phyloP scores from a whole-genome alignment of 2,329 filamentous ascomycete genomes.

The Colletotrichum sp. region DNA sequence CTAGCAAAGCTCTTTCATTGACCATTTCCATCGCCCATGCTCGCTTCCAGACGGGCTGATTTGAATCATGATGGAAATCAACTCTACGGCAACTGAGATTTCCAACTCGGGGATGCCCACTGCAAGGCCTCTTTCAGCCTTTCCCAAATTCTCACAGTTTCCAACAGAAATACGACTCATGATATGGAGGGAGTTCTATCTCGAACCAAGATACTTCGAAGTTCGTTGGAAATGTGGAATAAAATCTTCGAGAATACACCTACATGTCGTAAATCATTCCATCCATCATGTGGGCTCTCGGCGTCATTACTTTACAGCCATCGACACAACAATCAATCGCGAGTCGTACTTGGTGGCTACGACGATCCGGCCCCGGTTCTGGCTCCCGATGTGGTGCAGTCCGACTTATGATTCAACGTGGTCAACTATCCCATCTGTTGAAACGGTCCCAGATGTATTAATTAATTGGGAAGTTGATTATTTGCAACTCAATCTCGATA shows the following conservation, averaged over 20 bases:
- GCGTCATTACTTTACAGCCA: background rate
- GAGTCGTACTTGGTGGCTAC: background rate
- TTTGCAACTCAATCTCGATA: no score
- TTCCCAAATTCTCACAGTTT: background rate
- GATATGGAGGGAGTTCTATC: background rate
- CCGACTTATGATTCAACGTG: no score
- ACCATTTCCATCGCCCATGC: background rate
- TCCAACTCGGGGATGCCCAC: background rate
- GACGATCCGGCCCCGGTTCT: background rate
- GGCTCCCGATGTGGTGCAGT: background rate
- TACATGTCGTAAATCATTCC: background rate
- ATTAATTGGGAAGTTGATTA: no score
- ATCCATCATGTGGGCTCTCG: background rate
- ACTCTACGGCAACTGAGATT: rapidly evolving
- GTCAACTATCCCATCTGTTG: no score
- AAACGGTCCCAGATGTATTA: no score
- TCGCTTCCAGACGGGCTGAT: background rate
- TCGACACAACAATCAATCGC: background rate
- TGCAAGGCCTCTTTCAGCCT: background rate
- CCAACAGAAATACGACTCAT: background rate
- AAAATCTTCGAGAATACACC: background rate
- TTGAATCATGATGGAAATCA: background rate
- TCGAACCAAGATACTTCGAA: background rate
- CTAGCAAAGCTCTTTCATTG: background rate
- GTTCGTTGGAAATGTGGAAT: background rate